phyloP scores from a whole-genome alignment of 2,329 filamentous ascomycete genomes.

The Didymellaceae sp. region DNA sequence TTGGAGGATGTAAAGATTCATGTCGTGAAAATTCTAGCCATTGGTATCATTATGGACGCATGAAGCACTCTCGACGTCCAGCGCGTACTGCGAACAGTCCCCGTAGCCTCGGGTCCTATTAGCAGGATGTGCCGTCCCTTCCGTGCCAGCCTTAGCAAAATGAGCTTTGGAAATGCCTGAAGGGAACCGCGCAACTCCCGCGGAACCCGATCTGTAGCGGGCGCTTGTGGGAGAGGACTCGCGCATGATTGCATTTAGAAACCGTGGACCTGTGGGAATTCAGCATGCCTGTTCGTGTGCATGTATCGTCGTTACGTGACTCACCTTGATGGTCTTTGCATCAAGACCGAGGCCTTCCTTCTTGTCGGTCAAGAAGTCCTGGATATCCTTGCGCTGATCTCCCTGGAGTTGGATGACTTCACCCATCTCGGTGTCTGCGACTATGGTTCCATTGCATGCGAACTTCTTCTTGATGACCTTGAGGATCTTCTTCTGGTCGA shows the following conservation, averaged over 20 bases:
- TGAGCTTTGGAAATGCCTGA: constrained; percentile 1
- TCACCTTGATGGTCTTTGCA: constrained; percentile 94
- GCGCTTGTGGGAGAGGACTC: constrained; percentile 25
- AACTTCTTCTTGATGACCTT: constrained; percentile 99
- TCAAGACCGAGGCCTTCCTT: constrained; percentile 93
- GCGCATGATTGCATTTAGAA: constrained; percentile 36
- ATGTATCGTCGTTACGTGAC: constrained; percentile 8
- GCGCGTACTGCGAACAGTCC: constrained; percentile 12
- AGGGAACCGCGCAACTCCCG: constrained; percentile 10
- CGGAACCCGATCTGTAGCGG: constrained; percentile 2
- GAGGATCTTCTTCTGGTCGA: constrained; percentile 99
- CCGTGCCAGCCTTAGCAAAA: constrained; percentile 14
- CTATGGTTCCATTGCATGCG: constrained; percentile 99
- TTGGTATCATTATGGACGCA: constrained; percentile 17
- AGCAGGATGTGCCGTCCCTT: constrained; percentile 15
- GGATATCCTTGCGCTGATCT: constrained; percentile 98
- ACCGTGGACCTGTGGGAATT: constrained; percentile 40
- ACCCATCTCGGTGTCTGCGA: constrained; percentile 94
- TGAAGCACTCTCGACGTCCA: constrained; percentile 13
- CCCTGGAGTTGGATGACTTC: constrained; percentile 99
- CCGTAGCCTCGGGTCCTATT: constrained; percentile 5
- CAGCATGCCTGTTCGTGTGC: background rate
- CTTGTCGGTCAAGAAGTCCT: constrained; percentile 96
- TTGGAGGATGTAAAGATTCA: constrained; percentile 13
- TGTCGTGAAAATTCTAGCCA: constrained; percentile 16